A percentile compares a stretch with the other conserved stretches of the same genome.
Conservation (phyloP, 805 yeast genomes). For the Candida sanyiensis region DNA sequence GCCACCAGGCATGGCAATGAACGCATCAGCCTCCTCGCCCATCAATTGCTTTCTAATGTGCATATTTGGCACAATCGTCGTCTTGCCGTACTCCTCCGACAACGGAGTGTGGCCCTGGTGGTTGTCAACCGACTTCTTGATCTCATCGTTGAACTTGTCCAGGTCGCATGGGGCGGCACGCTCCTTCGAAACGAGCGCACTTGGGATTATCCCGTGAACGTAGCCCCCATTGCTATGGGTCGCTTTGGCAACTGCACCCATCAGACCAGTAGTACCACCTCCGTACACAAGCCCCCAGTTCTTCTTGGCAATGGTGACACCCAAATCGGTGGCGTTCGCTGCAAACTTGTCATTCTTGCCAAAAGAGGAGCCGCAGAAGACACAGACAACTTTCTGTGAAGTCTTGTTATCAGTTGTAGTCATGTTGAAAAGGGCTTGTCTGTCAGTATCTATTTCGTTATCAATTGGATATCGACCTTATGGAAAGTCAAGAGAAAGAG, state of each 20-base stretch:
- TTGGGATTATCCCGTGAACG: constrained; percentile 86
- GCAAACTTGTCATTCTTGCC: constrained; percentile 52
- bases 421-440: too few species aligned
- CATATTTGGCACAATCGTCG: constrained; percentile 82
- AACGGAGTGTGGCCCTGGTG: constrained; percentile 65
- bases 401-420: neutral
- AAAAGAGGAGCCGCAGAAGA: constrained; percentile 79
- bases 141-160: constrained; percentile 41
- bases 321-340: constrained; percentile 53
- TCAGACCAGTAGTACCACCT: constrained; percentile 82
- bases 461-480: too few species aligned
- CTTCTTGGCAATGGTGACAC: constrained; percentile 47
- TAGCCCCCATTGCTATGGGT: constrained; percentile 45
- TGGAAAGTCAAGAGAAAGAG: too few species aligned
- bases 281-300: constrained; percentile 82
- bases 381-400: constrained; percentile 48
- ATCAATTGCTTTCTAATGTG: constrained; percentile 81
- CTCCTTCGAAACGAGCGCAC: constrained; percentile 70
- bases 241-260: constrained; percentile 71
- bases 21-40: constrained; percentile 84
- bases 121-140: constrained; percentile 49
- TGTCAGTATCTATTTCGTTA: too few species aligned
- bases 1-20: constrained; percentile 89
- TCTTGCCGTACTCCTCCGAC: constrained; percentile 55
- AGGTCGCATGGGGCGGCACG: constrained; percentile 38